Evolutionary conservation across 2,329 filamentous ascomycete species (phyloP).

Genomic region (Trichoderma guizhouense): DNA sequence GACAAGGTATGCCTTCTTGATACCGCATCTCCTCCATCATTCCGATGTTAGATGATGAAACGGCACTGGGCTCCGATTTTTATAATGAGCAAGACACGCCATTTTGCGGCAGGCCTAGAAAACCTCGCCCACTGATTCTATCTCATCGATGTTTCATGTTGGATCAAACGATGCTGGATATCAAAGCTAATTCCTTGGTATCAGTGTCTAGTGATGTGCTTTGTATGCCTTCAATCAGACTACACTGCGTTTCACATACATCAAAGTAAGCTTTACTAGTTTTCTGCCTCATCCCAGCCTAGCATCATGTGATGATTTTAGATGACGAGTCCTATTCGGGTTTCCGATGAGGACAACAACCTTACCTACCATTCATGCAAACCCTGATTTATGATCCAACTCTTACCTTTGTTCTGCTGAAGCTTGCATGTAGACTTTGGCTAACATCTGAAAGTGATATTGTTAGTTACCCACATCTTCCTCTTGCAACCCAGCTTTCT

Average conservation of each 20-base stretch:
- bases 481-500: slow-evolving; percentile 22
- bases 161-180: neutral
- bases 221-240: neutral
- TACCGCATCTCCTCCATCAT: slow-evolving; percentile 20
- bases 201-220: slow-evolving; percentile 20
- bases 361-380: slow-evolving; percentile 73
- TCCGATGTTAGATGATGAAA: slow-evolving; percentile 65
- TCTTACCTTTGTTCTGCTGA: slow-evolving; percentile 4
- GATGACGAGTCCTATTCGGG: slow-evolving; percentile 78
- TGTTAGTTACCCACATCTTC: slow-evolving; percentile 25
- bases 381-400: slow-evolving; percentile 37
- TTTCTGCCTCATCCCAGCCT: neutral
- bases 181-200: neutral
- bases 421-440: slow-evolving; percentile 15
- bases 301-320: slow-evolving; percentile 43
- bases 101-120: slow-evolving; percentile 98
- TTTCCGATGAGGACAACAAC: slow-evolving; percentile 67
- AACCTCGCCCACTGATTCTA: slow-evolving; percentile 94
- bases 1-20: slow-evolving; percentile 36
- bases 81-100: slow-evolving; percentile 76
- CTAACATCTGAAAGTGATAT: slow-evolving; percentile 23
- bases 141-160: slow-evolving; percentile 13
- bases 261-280: slow-evolving; percentile 1
- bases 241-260: neutral
- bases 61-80: slow-evolving; percentile 94